Base-by-base conservation (phyloP, 352 stramenopile species). In the Pythium oligandrum region DNA sequence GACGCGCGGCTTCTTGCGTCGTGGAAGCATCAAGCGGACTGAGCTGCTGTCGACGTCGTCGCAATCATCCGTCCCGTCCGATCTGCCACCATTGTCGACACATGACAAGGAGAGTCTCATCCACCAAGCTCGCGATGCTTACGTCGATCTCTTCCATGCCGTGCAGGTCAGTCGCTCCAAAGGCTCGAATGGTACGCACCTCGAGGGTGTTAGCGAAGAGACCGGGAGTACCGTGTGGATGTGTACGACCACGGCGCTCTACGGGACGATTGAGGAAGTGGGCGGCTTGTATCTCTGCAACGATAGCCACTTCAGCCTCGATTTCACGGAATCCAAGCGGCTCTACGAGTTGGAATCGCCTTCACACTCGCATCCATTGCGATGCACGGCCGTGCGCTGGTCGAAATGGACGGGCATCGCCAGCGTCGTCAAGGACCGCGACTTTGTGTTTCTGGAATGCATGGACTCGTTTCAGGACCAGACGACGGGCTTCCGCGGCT, bases 271-370 rank as follows among this genome's bases (percentile, higher is more conserved):
- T 17, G 76, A 86, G 17, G 71, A 83, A 47, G 72, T 88, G 48
- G 77, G 73, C 3, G 73, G 86, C 12, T 40, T 90, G 48, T 90
- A 84, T 51, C 47, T 88, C 43, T 76, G 71, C 56, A 62, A 76
- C 34, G 64, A 79, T 10, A 83, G 78, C 55, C 75, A 84, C 54
- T 73, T 89, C 63, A 73, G 85, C 59, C 66, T 90, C 12, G 79
- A 90, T 53, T 90, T 88, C 53, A 84, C 79, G 42, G 73, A 83
- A 57, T 78, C 76, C 31, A 71, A 85, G 50, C 67, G 68, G 52
- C 71, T 87, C 52, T 80, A 84, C 61, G 63, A 65, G 49, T 69
- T 85, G 35, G 11, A 83, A 39, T 59, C 63, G 51, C 68, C 74
- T 4, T 72, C 70, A 30, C 47, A 48, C 2, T 70, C 72, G 32